Percentiles rank a stretch among this genome's conserved stretches.
These are phyloP conservation scores for Podochytrium sp. DNA, from an alignment of 192 early-diverging fungal species.

Conservation along the genomic window DNA sequence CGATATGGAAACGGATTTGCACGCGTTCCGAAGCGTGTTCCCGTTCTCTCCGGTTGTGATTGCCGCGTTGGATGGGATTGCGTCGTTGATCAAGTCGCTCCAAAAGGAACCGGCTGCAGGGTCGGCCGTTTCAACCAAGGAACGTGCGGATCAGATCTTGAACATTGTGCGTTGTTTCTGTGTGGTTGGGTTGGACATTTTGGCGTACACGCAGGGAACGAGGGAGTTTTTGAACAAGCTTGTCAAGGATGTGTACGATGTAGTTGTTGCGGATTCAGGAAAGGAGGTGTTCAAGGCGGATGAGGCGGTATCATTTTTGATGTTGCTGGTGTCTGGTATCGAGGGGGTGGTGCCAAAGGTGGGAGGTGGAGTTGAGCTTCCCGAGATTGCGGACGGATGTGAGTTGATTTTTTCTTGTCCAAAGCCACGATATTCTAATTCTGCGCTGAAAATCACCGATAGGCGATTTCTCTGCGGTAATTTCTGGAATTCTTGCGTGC, in stretches of 20 bases:
- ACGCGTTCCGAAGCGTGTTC: slow-evolving; percentile 15
- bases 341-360: neutral
- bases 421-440: neutral
- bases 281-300: neutral
- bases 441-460: too few relatives aligned
- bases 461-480: neutral
- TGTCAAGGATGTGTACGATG: neutral
- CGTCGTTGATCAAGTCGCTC: slow-evolving; percentile 24
- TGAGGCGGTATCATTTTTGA: neutral
- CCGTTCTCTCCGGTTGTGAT: slow-evolving; percentile 45
- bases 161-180: slow-evolving; percentile 29
- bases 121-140: neutral
- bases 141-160: neutral
- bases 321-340: neutral
- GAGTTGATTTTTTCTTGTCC: neutral
- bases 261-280: neutral
- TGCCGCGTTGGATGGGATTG: slow-evolving; percentile 38
- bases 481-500: neutral
- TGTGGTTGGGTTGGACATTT: slow-evolving; percentile 17
- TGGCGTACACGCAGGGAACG: slow-evolving; percentile 28
- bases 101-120: neutral
- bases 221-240: slow-evolving; percentile 18
- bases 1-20: slow-evolving; percentile 6
- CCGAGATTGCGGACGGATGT: neutral
- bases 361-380: neutral